Percentiles rank a stretch among this genome's conserved stretches.
Conservation (phyloP, 768 basidiomycete species). For the Leucosporidium yakuticum region DNA sequence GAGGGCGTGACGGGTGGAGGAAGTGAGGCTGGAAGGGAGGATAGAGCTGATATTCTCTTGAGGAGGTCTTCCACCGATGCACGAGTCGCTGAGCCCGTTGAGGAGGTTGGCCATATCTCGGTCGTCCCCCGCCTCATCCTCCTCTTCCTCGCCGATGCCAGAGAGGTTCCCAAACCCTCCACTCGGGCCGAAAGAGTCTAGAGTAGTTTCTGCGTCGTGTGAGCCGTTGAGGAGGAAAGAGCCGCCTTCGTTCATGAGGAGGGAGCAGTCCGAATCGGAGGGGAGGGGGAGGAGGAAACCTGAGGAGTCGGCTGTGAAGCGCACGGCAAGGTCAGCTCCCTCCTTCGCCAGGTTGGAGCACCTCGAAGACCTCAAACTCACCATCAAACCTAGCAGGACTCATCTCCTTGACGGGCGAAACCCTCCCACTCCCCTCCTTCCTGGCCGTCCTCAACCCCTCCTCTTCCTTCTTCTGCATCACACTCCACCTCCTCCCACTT, state of each 20-base stretch:
- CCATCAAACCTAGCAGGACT: not conserved
- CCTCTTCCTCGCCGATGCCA: not conserved
- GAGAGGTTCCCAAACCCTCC: not conserved
- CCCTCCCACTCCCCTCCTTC: not conserved
- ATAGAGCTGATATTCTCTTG: too few relatives aligned
- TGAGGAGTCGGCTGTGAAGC: not conserved
- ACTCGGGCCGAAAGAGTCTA: not conserved
- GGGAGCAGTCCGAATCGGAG: not conserved
- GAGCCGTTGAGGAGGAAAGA: conserved; percentile 1
- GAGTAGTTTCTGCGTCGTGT: not conserved
- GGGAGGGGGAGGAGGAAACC: not conserved
- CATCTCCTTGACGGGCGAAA: not conserved
- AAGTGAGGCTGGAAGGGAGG: not conserved
- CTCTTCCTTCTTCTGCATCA: not conserved
- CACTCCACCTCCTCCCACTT: not conserved
- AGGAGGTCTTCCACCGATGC: not conserved
- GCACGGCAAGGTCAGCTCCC: not conserved
- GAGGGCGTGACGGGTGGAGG: not conserved
- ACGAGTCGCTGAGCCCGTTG: not conserved
- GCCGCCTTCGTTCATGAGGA: not conserved
- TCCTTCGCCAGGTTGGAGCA: not conserved
- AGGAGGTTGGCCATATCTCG: conserved; percentile 1
- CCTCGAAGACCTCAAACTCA: too few relatives aligned
- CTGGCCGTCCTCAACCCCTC: not conserved
- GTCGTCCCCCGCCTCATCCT: not conserved